These are phyloP conservation scores for Ustilago crameri DNA, from an alignment of 1,284 basidiomycete species.

Conservation along the genomic window DNA sequence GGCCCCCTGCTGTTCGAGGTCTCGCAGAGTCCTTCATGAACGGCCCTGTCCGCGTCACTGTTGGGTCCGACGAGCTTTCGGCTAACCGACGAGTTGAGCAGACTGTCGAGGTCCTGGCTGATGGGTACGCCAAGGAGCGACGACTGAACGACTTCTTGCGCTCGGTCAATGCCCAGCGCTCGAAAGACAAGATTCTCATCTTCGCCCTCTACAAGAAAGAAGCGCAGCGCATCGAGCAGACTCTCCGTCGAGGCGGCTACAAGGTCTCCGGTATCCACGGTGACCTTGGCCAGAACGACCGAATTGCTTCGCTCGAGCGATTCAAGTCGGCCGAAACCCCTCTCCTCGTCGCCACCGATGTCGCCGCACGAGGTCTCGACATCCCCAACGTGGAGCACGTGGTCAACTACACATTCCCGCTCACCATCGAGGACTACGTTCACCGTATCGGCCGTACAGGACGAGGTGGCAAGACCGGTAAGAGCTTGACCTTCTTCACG, in stretches of 20 bases:
- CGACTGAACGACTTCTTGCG: slow-evolving; percentile 65
- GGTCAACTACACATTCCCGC: slow-evolving; percentile 86
- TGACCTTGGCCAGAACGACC: slow-evolving; percentile 86
- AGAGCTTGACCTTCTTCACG: slow-evolving; percentile 94
- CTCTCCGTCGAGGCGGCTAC: slow-evolving; percentile 82
- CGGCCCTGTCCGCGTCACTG: slow-evolving; percentile 87
- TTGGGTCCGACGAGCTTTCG: slow-evolving; percentile 92
- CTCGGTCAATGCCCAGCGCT: slow-evolving; percentile 68
- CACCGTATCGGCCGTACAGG: slow-evolving; percentile 97
- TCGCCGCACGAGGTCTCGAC: slow-evolving; percentile 94
- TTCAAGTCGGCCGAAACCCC: slow-evolving; percentile 88
- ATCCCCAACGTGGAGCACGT: slow-evolving; percentile 90
- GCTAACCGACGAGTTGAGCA: slow-evolving; percentile 89
- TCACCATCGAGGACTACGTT: slow-evolving; percentile 80
- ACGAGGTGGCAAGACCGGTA: slow-evolving; percentile 88
- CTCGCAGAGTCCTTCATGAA: slow-evolving; percentile 91
- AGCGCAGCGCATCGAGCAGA: slow-evolving; percentile 86
- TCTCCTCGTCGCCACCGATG: slow-evolving; percentile 94
- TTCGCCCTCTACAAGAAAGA: slow-evolving; percentile 94
- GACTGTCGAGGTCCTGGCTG: slow-evolving; percentile 88
- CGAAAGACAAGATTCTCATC: slow-evolving; percentile 80
- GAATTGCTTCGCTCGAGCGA: slow-evolving; percentile 85
- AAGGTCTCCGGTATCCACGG: slow-evolving; percentile 90
- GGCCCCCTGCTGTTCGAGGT: slow-evolving; percentile 94
- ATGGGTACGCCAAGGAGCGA: slow-evolving; percentile 86